These are phyloP conservation scores for Mycena rebaudengoi DNA, from an alignment of 768 basidiomycete genomes.

Conservation along the genomic window DNA sequence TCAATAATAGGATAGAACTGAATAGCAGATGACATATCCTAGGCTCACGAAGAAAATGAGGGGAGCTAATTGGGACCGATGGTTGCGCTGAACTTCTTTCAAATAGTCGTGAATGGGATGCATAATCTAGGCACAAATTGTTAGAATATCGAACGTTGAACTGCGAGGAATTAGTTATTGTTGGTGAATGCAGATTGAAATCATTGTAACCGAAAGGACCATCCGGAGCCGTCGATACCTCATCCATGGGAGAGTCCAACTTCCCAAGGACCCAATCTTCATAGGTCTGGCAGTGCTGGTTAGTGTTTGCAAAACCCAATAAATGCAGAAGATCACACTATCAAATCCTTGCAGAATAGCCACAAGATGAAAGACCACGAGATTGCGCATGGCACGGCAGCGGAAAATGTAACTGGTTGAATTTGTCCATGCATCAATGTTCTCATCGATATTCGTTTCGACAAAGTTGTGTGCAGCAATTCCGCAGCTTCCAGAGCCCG, in stretches of 20 bases:
- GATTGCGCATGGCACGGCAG: not conserved
- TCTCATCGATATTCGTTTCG: not conserved
- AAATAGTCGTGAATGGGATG: constrained; percentile 11
- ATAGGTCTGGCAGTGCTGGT: not conserved
- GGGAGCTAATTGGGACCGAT: not conserved
- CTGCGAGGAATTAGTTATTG: not conserved
- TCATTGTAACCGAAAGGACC: constrained; percentile 22
- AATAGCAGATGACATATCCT: no score
- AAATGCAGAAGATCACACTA: not conserved
- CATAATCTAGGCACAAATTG: not conserved
- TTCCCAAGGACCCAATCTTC: not conserved
- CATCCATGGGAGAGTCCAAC: not conserved
- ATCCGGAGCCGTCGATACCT: not conserved
- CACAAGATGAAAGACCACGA: constrained; percentile 3
- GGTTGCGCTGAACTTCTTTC: not conserved
- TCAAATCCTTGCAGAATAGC: not conserved
- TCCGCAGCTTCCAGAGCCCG: constrained; percentile 9
- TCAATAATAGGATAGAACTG: no score
- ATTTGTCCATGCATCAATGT: not conserved
- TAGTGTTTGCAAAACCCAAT: not conserved
- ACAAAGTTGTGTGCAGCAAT: constrained; percentile 13
- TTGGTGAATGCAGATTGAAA: constrained; percentile 20
- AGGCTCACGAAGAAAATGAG: no score
- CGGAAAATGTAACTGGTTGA: not conserved
- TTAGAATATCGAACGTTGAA: not conserved